Evolutionary conservation across 305 asterid genomes (phyloP).

Genomic region (Rubia occidens): DNA sequence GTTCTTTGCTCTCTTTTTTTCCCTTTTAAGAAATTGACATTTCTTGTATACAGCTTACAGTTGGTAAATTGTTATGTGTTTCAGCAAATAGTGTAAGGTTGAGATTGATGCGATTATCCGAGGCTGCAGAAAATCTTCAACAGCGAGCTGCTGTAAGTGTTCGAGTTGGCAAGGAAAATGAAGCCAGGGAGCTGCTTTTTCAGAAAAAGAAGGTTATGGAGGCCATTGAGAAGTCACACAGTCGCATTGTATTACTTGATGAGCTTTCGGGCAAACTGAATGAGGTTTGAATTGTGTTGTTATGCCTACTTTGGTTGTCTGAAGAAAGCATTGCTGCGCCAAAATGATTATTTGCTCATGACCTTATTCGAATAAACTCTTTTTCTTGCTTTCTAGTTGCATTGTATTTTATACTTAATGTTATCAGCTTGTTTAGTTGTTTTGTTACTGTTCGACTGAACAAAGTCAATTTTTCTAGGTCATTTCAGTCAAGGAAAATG

Average conservation of each 20-base stretch:
- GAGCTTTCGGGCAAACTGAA: slow-evolving; percentile 60
- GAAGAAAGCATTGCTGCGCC: neutral
- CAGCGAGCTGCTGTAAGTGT: slow-evolving; percentile 67
- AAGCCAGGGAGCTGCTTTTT: slow-evolving; percentile 63
- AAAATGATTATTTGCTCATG: neutral
- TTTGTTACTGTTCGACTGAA: neutral
- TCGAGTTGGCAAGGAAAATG: slow-evolving; percentile 67
- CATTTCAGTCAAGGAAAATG: slow-evolving; percentile 61
- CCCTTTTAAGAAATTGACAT: neutral
- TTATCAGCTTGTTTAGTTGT: neutral
- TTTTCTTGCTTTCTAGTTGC: neutral
- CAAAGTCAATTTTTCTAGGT: slow-evolving; percentile 40
- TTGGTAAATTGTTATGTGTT: slow-evolving; percentile 20
- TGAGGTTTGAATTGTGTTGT: slow-evolving; percentile 39
- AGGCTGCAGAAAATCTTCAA: slow-evolving; percentile 81
- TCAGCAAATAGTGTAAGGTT: slow-evolving; percentile 69
- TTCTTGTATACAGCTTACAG: slow-evolving; percentile 13
- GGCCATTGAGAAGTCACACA: slow-evolving; percentile 74
- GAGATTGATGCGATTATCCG: slow-evolving; percentile 75
- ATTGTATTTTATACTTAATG: neutral
- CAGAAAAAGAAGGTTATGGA: slow-evolving; percentile 85
- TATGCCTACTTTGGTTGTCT: slow-evolving; percentile 2
- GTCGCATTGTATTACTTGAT: slow-evolving; percentile 70
- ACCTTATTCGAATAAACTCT: neutral
- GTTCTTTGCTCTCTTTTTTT: neutral